phyloP scores from a whole-genome alignment of 306 rosid genomes.

The Inga oerstediana region DNA sequence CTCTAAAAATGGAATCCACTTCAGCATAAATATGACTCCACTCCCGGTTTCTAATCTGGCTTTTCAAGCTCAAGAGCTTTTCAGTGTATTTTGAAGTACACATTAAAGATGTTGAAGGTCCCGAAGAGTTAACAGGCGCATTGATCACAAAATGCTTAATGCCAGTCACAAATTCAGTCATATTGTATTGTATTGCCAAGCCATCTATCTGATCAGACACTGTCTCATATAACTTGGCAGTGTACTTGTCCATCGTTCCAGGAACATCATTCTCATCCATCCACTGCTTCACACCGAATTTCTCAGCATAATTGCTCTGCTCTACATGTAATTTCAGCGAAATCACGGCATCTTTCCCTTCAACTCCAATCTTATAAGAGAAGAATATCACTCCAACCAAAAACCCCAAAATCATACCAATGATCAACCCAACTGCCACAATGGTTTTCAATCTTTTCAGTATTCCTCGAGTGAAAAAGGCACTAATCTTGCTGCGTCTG shows the following conservation, averaged over 20 bases:
- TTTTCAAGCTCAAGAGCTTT: constrained; percentile 74
- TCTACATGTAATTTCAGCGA: constrained; percentile 80
- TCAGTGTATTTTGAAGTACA: constrained; percentile 64
- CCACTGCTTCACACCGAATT: constrained; percentile 81
- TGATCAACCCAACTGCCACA: constrained; percentile 81
- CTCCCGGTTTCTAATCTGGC: constrained; percentile 57
- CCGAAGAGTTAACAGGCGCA: constrained; percentile 52
- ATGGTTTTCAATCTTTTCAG: constrained; percentile 66
- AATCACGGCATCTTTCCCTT: constrained; percentile 92
- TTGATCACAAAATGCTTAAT: constrained; percentile 77
- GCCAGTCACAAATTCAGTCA: constrained; percentile 83
- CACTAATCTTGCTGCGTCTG: constrained; percentile 62
- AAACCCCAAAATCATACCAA: constrained; percentile 81
- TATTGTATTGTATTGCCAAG: constrained; percentile 83
- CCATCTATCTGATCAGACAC: constrained; percentile 84
- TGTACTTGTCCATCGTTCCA: constrained; percentile 82
- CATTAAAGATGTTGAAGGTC: constrained; percentile 42
- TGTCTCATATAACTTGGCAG: constrained; percentile 75
- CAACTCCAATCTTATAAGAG: constrained; percentile 92
- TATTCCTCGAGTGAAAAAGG: constrained; percentile 70
- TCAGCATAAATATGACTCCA: constrained; percentile 80
- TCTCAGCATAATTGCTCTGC: constrained; percentile 85
- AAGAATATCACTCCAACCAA: constrained; percentile 71
- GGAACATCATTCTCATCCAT: constrained; percentile 96
- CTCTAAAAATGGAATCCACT: constrained; percentile 63